A percentile compares a stretch with the other conserved stretches of the same genome.
Conservation (phyloP, 2,329 filamentous ascomycete species). For the Fusarium brachygibbosum region DNA sequence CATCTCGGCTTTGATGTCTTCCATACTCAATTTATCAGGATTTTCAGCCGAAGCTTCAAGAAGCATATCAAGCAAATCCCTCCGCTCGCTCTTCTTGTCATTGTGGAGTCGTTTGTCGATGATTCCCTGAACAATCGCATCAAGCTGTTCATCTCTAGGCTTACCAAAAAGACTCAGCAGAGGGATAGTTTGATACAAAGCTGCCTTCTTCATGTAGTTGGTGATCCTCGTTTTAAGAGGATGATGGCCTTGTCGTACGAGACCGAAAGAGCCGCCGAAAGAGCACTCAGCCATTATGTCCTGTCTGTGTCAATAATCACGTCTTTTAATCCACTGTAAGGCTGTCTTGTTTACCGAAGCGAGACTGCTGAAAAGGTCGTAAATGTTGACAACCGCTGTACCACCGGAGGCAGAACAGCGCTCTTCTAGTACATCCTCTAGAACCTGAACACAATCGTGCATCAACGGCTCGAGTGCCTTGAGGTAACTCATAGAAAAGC, state of each 20-base stretch:
- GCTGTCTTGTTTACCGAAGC: neutral
- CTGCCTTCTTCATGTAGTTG: constrained; percentile 7
- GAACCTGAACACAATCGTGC: neutral
- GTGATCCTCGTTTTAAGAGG: constrained; percentile 3
- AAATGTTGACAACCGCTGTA: neutral
- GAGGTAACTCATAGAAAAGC: constrained; percentile 5
- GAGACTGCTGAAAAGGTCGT: constrained; percentile 4
- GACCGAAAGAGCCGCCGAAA: neutral
- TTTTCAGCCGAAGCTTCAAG: constrained; percentile 5
- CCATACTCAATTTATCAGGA: neutral
- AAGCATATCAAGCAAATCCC: constrained; percentile 3
- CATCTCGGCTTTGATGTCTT: constrained; percentile 1
- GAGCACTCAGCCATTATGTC: constrained; percentile 10
- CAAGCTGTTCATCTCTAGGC: neutral
- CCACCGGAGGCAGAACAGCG: neutral
- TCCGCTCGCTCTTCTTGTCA: neutral
- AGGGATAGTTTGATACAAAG: neutral
- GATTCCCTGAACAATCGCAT: neutral
- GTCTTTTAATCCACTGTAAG: no score
- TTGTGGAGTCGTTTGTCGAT: constrained; percentile 1
- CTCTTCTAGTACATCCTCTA: constrained; percentile 1
- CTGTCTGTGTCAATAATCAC: neutral
- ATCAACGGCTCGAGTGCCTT: constrained; percentile 3
- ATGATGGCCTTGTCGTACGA: constrained; percentile 3
- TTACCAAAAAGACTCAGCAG: neutral